Conservation (phyloP, 1,139 yeast genomes). For the Yamadazyma conglobata region DNA sequence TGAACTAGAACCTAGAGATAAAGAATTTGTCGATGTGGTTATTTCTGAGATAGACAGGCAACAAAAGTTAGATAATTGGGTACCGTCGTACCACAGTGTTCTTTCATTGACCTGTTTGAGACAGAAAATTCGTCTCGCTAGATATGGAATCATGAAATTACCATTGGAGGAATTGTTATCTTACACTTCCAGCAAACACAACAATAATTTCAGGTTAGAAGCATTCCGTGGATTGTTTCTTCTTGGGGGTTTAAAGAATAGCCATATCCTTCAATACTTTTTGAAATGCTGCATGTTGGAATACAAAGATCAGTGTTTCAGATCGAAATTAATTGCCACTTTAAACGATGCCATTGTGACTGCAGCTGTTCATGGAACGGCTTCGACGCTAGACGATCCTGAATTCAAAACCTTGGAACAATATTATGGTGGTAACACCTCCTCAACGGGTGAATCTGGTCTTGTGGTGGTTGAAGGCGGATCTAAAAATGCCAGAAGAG, state of each 20-base stretch:
- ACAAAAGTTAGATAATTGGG: conserved; percentile 81
- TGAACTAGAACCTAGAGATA: conserved; percentile 15
- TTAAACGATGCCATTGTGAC: conserved; percentile 55
- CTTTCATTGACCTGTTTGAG: conserved; percentile 56
- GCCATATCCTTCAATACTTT: conserved; percentile 56
- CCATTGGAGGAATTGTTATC: conserved; percentile 48
- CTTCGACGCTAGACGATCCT: conserved; percentile 53
- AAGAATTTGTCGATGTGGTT: conserved; percentile 26
- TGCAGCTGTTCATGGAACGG: conserved; percentile 66
- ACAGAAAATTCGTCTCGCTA: conserved; percentile 59
- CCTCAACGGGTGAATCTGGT: conserved; percentile 21
- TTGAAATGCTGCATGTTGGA: conserved; percentile 59
- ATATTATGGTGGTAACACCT: conserved; percentile 14
- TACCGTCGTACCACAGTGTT: conserved; percentile 66
- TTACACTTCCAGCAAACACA: conserved; percentile 49
- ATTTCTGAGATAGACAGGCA: conserved; percentile 60
- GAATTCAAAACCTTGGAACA: conserved; percentile 46
- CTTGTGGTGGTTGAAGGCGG: conserved; percentile 50
- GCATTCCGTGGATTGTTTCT: conserved; percentile 70
- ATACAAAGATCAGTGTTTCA: conserved; percentile 45
- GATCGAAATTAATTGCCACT: conserved; percentile 45
- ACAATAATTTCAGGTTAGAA: conserved; percentile 55
- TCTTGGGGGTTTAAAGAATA: conserved; percentile 75
- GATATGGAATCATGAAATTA: conserved; percentile 51
- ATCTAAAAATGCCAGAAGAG: conserved; percentile 34